Evolutionary conservation across 129 eudicot species (phyloP), one percentile per base, ranked within the genome.

Genomic region (Flaveria ramosissima): DNA sequence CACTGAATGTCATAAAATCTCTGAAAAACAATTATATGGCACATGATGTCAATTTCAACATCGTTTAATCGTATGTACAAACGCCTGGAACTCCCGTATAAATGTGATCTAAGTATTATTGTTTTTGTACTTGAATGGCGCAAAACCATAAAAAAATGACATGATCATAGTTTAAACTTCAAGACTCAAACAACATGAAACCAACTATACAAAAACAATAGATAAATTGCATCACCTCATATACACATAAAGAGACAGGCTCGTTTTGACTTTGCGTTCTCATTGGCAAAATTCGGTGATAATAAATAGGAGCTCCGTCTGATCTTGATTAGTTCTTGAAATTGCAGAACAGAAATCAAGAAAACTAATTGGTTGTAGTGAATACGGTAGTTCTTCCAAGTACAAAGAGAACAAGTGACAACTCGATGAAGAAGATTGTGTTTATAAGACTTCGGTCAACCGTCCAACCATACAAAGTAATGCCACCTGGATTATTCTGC

Each of bases 401-500:
- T 1, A 92, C 96, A 30, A 89, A 92, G 32, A 88, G 91, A 66
- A 92, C 88, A 15, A 92, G 71, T 11, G 96, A 85, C 63, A 92
- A 76, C 73, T 92, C 89, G 42, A 92, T 82, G 85, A 85, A 87
- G 86, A 92, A 92, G 75, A 92, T 92, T 1, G 96, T 87, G 87
- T 82, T 84, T 72, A 92, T 87, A 47, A 92, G 82, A 47, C 86
- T 80, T 59, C 97, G 86, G 75, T 92, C 97, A 39, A 86, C 92
- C 24, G 93, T 87, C 92, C 89, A 92, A 16, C 97, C 97, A 47
- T 85, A 92, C 68, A 92, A 71, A 11, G 97, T 92, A 72, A 92
- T 83, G 64, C 97, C 97, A 15, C 97, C 97, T 13, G 97, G 97
- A 81, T 92, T 92, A 53, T 81, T 77, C 86, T 89, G 97, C 89